Conservation (phyloP, 805 yeast genomes). For the Diddensiella santjacobensis region DNA sequence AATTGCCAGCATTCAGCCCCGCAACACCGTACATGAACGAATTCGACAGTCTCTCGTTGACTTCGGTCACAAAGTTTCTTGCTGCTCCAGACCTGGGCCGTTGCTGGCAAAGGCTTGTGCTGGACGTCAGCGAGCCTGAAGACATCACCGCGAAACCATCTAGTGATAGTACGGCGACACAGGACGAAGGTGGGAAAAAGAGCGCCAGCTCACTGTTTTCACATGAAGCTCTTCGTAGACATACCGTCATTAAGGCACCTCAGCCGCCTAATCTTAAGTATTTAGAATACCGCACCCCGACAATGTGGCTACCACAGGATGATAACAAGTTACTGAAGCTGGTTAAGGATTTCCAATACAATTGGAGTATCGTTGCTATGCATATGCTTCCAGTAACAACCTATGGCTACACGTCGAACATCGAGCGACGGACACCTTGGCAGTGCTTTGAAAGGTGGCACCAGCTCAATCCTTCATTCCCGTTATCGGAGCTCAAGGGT, state of each 20-base stretch:
- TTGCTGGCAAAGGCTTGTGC: conserved; percentile 32
- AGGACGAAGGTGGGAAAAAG: conserved; percentile 3
- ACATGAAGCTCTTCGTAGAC: conserved; percentile 23
- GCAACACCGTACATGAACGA: conserved; percentile 25
- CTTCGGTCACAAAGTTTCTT: conserved; percentile 33
- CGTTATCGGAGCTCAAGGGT: conserved; percentile 83
- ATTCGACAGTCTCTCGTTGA: conserved; percentile 25
- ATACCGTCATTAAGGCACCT: conserved; percentile 66
- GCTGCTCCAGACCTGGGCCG: conserved; percentile 27
- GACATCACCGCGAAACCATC: neutral
- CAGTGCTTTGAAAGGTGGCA: conserved; percentile 96
- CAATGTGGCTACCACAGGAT: conserved; percentile 95
- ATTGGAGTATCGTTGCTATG: conserved; percentile 89
- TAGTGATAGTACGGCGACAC: neutral
- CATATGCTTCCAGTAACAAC: conserved; percentile 66
- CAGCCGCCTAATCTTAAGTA: conserved; percentile 82
- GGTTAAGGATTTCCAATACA: conserved; percentile 82
- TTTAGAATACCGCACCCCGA: conserved; percentile 79
- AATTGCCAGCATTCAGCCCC: conserved; percentile 18
- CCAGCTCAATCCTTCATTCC: conserved; percentile 85
- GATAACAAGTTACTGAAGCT: conserved; percentile 75
- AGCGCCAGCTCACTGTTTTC: conserved; percentile 17
- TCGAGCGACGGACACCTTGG: conserved; percentile 97
- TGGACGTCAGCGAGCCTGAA: conserved; percentile 18
- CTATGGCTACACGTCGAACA: conserved; percentile 73